Evolutionary conservation across 2,329 filamentous ascomycete species (phyloP), one percentile per base, ranked within the genome.

Genomic region (Alternaria gansuensis): DNA sequence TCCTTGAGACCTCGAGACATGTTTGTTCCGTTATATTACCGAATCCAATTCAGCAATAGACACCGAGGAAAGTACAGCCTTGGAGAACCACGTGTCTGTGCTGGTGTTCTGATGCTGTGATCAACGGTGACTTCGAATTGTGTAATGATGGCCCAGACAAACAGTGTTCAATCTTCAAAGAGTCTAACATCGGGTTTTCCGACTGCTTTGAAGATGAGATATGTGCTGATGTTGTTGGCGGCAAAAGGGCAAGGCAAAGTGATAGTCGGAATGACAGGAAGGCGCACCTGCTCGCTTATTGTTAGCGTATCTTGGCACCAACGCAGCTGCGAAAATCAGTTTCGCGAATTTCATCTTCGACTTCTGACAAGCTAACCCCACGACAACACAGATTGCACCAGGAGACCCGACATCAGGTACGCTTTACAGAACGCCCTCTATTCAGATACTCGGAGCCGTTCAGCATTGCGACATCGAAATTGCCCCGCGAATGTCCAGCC

Each of bases 361-460:
- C 57, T 54, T 64, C 52, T 64, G 66, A 71, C 67, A 66, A 68
- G 64, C 69, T 70, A 70, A 70, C 70, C 69, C 68, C 66, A 72
- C 69, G 65, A 71, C 71, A 67, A 74, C 69, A 67, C 69, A 67
- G 65, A 68, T 75, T 75, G 73, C 73, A 68, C 67, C 67, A 70
- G 75, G 72, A 75, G 74, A 67, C 74, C 63, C 67, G 68, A 70
- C 63, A 65, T 48, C 68, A 76, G 75, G 74, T 76, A 71, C 65
- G 73, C 68, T 62, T 24, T 46, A 52, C 45, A 57, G 26, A 45
- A 60, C 60, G 56, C 55, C 49, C 59, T 59, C 41, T 40, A 21
- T 3, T 52, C 53, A 50, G 39, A 51, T 46, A 40, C 49, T 50
- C 55, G 59, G 62, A 55, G 43, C 57, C 50, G 39, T 31, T 44